A percentile compares a stretch with the other conserved stretches of the same genome.
Evolutionary conservation across 768 basidiomycete genomes (phyloP).

Genomic region (Phlebiopsis flavidoalba): DNA sequence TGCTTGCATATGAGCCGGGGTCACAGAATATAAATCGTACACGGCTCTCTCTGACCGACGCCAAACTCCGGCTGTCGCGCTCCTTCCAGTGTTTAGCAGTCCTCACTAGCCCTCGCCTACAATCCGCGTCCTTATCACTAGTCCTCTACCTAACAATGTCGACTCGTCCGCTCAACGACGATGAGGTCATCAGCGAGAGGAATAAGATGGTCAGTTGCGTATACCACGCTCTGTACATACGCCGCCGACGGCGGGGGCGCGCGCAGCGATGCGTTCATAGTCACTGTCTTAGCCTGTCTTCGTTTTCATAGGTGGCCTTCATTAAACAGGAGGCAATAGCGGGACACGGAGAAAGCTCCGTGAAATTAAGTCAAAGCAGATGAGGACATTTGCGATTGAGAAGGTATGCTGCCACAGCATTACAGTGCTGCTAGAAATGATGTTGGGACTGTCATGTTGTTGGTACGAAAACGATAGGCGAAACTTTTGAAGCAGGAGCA

Average conservation of each 20-base stretch:
- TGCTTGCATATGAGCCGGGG: too few relatives aligned
- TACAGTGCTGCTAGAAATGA: too few relatives aligned
- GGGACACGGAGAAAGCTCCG: conserved; percentile 93
- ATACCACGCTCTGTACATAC: conserved; percentile 1
- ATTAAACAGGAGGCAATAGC: conserved; percentile 99
- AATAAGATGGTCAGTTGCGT: conserved; percentile 87
- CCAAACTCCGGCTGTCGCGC: neutral
- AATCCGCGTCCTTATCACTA: neutral
- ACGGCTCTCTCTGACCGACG: too few relatives aligned
- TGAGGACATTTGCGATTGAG: conserved; percentile 98
- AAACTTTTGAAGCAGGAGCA: conserved; percentile 97
- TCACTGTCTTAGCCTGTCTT: conserved; percentile 3
- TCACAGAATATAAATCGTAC: too few relatives aligned
- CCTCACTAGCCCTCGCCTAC: too few relatives aligned
- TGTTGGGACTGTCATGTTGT: neutral
- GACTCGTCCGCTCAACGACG: conserved; percentile 81
- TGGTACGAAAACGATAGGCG: conserved; percentile 51
- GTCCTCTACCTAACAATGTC: conserved; percentile 43
- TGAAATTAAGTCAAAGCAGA: conserved; percentile 97
- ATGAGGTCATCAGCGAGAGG: conserved; percentile 95
- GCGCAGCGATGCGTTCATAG: conserved; percentile 1
- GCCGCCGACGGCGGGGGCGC: conserved; percentile 1
- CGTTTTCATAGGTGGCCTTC: conserved; percentile 74
- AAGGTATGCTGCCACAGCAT: conserved; percentile 52
- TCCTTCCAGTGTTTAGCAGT: neutral